Conservation (phyloP, 192 early-diverging fungal species). For the Lobosporangium transversale region DNA sequence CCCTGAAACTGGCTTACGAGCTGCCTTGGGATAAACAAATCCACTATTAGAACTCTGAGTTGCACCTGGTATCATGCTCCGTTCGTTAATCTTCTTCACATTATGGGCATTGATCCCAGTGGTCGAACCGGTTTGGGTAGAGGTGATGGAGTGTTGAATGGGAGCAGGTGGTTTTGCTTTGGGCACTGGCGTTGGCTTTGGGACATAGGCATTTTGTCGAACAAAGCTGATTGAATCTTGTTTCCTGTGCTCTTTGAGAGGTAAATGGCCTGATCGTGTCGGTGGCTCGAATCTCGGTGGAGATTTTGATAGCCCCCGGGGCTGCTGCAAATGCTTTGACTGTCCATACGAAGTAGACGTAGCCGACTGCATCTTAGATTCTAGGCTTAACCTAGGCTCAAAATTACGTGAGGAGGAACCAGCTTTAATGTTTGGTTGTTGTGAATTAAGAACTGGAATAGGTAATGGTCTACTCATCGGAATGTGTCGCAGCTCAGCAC, state of each 20-base stretch:
- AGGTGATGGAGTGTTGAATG: background rate
- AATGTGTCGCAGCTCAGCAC: constrained; percentile 23
- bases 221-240: background rate
- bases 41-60: constrained; percentile 1
- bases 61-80: background rate
- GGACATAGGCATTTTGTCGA: constrained; percentile 29
- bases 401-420: too few species aligned
- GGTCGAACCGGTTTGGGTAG: background rate
- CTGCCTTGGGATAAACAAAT: constrained; percentile 39
- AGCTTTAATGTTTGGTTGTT: constrained; percentile 24
- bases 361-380: too few species aligned
- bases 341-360: constrained; percentile 18
- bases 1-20: constrained; percentile 33
- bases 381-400: too few species aligned
- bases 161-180: constrained; percentile 9
- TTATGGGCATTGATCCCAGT: background rate
- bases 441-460: constrained; percentile 37
- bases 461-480: constrained; percentile 41
- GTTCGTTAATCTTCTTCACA: background rate
- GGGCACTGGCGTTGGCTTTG: constrained; percentile 13
- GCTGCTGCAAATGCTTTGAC: constrained; percentile 4
- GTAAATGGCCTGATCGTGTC: constrained; percentile 16
- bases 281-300: background rate
- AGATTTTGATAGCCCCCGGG: background rate
- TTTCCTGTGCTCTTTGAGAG: background rate